phyloP scores from a whole-genome alignment of 345 rosid species.

The Psidium friedrichsthalianum region DNA sequence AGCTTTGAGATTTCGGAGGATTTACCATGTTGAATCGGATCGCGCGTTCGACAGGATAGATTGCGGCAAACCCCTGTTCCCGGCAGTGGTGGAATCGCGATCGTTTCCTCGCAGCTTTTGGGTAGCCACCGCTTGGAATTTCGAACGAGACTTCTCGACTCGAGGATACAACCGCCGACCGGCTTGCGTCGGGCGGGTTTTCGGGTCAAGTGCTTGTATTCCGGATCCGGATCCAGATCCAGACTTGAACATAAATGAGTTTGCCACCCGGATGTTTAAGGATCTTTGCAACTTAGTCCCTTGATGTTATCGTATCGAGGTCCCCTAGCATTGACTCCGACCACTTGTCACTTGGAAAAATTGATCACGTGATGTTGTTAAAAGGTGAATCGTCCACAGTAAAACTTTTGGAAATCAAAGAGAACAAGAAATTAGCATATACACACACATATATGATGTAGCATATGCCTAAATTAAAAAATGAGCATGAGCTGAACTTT shows the following conservation, averaged over 20 bases:
- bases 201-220: background rate
- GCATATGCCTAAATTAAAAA: no score
- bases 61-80: background rate
- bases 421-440: background rate
- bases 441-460: no score
- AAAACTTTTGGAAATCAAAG: background rate
- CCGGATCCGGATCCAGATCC: background rate
- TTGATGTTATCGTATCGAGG: background rate
- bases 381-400: background rate
- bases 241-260: background rate
- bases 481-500: no score
- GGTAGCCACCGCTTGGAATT: background rate
- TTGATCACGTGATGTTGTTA: background rate
- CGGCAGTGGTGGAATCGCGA: background rate
- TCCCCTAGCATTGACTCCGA: background rate
- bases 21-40: background rate
- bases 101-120: background rate
- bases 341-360: background rate
- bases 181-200: background rate
- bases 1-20: background rate
- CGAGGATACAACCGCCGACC: background rate
- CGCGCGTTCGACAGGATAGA: background rate
- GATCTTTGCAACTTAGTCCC: background rate
- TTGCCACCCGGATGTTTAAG: background rate
- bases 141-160: background rate